Evolutionary conservation across 768 basidiomycete species (phyloP), one percentile per base, ranked within the genome.

Genomic region (Boletus fagicola): DNA sequence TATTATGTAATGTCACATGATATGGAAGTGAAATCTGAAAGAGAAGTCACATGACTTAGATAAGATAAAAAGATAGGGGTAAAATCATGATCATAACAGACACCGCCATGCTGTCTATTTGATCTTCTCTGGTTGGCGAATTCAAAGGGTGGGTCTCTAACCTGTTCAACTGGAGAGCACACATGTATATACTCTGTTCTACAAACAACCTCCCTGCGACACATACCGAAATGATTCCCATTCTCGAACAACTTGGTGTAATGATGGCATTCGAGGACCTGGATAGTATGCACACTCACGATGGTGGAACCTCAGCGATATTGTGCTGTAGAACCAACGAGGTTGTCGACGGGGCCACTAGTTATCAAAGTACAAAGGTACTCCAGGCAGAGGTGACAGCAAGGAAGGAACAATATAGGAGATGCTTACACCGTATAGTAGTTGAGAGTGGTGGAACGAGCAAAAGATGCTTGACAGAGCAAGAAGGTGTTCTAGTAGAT

Each of bases 101-200:
- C n/a, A n/a, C n/a, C n/a, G n/a, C n/a, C 28, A 70, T 68, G 58
- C 69, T 57, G 24, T 75, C 71, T 48, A 70, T 84, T 43, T 76
- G 82, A 8, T 84, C 88, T 16, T 88, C 88, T n/a, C 86, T 84
- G 11, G 87, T 89, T 15, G 87, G 87, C 56, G 90, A 92, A 71
- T 85, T 92, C 73, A 90, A 88, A 68, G 90, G 88, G 35, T 97
- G 95, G 95, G 95, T 98, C 74, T 91, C 92, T 22, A 96, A 90
- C 63, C 77, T 98, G 31, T 98, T 98, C 78, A 90, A 86, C 72
- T 97, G 93, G 90, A 94, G 90, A 68, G 78, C 80, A 33, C 82
- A 84, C 53, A 73, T 78, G 26, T 78, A 73, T 66, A 69, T 74
- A 58, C 71, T 84, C 30, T 87, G 85, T 68, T 90, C 88, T 5